Evolutionary conservation across 2,329 filamentous ascomycete species (phyloP).

Genomic region (Cladobotryum protrusum): DNA sequence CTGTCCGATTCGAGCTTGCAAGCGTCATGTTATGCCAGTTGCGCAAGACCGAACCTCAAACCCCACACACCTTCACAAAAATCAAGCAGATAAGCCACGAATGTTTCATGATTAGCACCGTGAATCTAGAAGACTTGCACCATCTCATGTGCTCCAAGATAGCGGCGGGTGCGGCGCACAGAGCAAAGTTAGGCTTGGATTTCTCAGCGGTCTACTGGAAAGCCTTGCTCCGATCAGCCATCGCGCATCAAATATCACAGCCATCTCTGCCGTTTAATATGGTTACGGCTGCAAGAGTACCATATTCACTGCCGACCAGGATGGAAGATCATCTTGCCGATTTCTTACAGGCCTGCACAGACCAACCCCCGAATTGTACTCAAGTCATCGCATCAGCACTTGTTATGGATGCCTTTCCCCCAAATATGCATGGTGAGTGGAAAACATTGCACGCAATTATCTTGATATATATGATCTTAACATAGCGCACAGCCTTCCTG

Average conservation of each 20-base stretch:
- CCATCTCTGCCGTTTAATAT: background rate
- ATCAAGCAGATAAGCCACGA: background rate
- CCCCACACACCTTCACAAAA: background rate
- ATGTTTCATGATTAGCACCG: background rate
- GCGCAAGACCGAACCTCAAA: background rate
- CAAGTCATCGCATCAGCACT: constrained; percentile 1
- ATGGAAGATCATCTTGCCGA: background rate
- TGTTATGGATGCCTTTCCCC: constrained; percentile 1
- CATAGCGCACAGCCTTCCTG: background rate
- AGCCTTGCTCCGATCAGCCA: background rate
- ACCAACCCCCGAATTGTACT: background rate
- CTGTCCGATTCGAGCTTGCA: background rate
- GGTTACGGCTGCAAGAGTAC: background rate
- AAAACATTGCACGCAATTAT: background rate
- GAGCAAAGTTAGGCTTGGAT: background rate
- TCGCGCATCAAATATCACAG: background rate
- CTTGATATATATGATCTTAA: no score
- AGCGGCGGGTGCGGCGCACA: background rate
- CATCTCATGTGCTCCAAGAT: background rate
- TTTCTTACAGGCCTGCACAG: background rate
- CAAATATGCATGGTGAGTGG: background rate
- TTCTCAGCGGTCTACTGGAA: constrained; percentile 1
- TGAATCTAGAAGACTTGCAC: background rate
- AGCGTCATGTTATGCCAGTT: background rate
- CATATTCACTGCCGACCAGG: background rate